Base-by-base conservation (phyloP, 2,329 filamentous ascomycete species). In the Phyllosticta citrichinensis region DNA sequence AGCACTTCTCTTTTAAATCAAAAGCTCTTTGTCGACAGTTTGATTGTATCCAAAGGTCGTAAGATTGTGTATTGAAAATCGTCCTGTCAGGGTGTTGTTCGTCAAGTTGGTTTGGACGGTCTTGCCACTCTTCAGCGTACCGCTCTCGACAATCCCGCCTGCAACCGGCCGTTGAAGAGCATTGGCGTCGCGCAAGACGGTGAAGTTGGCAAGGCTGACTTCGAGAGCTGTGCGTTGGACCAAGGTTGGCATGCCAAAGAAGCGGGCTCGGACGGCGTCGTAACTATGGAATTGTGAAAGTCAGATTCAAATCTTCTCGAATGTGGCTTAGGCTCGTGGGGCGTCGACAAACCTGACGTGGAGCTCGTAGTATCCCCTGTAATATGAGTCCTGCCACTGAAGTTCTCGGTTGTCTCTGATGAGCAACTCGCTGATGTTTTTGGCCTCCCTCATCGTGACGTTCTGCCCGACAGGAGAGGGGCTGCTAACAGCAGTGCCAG, bases 321-420 rank as follows among this genome's bases (percentile, higher is more conserved):
- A 11, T 22, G 52, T 5, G 6, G 17, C 17, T 17, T 14, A n/a
- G 4, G 6, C 17, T 47, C 3, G 14, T 47, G 14, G 40, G 6
- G 12, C 14, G 4, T n/a, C 6, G 40, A 47, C 40, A 47, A 5
- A 55, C 50, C 55, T 50, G 19, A 62, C 33, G 55, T 81, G 79
- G 51, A 90, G 75, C 68, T 87, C 81, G 65, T 84, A 89, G 74
- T 91, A 91, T 1, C 87, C 88, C 19, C 87, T 80, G 71, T 89
- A 91, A 70, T 87, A 90, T 8, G 85, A 71, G 62, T 90, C 87
- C 66, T 86, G 83, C 87, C 87, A 91, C 67, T 88, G 84, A 55
- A 91, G 75, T 70, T 87, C 85, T 0, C 76, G 73, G 70, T 88
- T 90, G 22, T 77, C 73, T 52, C 68, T 68, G 27, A 73, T 63